Percentiles rank a stretch among this genome's conserved stretches.
These are phyloP conservation scores for Rhizopogon salebrosus DNA, from an alignment of 768 basidiomycete species.

Conservation along the genomic window DNA sequence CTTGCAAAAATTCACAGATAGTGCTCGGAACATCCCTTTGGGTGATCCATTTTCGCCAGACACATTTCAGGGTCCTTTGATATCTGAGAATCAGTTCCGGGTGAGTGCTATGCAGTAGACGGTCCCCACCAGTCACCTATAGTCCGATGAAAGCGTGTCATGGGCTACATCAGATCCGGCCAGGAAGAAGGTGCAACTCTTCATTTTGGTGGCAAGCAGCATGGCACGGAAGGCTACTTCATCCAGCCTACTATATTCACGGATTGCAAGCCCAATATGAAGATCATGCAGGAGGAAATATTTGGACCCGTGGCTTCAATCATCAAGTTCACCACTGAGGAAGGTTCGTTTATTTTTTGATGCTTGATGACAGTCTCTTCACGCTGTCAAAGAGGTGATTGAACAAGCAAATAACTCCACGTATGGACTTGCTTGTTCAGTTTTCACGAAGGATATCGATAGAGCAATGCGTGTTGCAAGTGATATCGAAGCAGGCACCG, in stretches of 20 bases:
- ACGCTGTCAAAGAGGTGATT: constrained; percentile 41
- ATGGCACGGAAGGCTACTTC: constrained; percentile 62
- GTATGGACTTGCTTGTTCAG: constrained; percentile 85
- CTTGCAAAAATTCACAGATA: constrained; percentile 49
- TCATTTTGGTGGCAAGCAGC: constrained; percentile 55
- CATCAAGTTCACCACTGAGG: constrained; percentile 67
- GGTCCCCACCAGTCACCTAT: constrained; percentile 60
- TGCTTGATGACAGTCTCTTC: neutral
- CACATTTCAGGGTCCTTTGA: constrained; percentile 73
- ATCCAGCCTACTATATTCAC: constrained; percentile 75
- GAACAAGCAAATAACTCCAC: constrained; percentile 77
- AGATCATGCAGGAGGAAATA: constrained; percentile 71
- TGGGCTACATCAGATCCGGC: constrained; percentile 74
- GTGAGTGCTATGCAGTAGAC: constrained; percentile 32
- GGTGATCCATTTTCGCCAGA: constrained; percentile 67
- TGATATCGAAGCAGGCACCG: constrained; percentile 75
- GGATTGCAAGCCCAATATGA: constrained; percentile 61
- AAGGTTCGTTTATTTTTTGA: constrained; percentile 13
- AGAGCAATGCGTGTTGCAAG: constrained; percentile 71
- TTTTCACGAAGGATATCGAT: constrained; percentile 78
- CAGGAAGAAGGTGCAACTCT: constrained; percentile 69
- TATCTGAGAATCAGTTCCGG: constrained; percentile 69
- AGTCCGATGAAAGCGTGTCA: constrained; percentile 77
- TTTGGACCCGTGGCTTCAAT: constrained; percentile 79
- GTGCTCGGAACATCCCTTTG: constrained; percentile 50